Evolutionary conservation across 2,329 filamentous ascomycete genomes (phyloP).

Genomic region (Canariomyces notabilis): DNA sequence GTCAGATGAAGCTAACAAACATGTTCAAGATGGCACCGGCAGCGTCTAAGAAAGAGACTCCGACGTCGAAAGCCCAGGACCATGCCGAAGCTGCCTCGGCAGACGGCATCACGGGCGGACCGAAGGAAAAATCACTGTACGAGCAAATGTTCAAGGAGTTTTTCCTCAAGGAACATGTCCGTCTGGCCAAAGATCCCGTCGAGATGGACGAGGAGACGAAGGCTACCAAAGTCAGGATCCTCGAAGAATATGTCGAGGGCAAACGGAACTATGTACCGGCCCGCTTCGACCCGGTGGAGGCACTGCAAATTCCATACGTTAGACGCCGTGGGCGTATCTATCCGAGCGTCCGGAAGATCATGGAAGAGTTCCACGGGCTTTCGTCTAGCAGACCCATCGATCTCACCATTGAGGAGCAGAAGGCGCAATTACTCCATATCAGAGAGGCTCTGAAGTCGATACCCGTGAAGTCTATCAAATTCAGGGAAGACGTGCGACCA

Average conservation of each 20-base stretch:
- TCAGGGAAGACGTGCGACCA: slow-evolving; percentile 61
- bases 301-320: slow-evolving; percentile 42
- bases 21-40: slow-evolving; percentile 40
- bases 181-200: slow-evolving; percentile 58
- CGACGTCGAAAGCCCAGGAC: slow-evolving; percentile 25
- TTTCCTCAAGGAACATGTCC: slow-evolving; percentile 68
- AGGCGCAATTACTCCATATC: slow-evolving; percentile 34
- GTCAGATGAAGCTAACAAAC: slow-evolving; percentile 41
- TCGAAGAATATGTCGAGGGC: slow-evolving; percentile 49
- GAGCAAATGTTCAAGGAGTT: slow-evolving; percentile 74
- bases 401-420: slow-evolving; percentile 38
- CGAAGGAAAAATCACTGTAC: slow-evolving; percentile 47
- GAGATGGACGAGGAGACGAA: slow-evolving; percentile 54
- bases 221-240: slow-evolving; percentile 43
- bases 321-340: slow-evolving; percentile 42
- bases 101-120: slow-evolving; percentile 27
- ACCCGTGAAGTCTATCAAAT: slow-evolving; percentile 58
- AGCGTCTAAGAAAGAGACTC: slow-evolving; percentile 39
- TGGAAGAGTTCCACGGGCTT: slow-evolving; percentile 47
- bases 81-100: slow-evolving; percentile 22
- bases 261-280: slow-evolving; percentile 42
- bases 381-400: slow-evolving; percentile 29
- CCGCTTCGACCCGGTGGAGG: slow-evolving; percentile 41
- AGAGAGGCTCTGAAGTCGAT: slow-evolving; percentile 45
- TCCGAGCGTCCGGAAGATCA: slow-evolving; percentile 55